Base-by-base conservation (phyloP, 768 basidiomycete species). In the Xerocomus brunneocitrinus region DNA sequence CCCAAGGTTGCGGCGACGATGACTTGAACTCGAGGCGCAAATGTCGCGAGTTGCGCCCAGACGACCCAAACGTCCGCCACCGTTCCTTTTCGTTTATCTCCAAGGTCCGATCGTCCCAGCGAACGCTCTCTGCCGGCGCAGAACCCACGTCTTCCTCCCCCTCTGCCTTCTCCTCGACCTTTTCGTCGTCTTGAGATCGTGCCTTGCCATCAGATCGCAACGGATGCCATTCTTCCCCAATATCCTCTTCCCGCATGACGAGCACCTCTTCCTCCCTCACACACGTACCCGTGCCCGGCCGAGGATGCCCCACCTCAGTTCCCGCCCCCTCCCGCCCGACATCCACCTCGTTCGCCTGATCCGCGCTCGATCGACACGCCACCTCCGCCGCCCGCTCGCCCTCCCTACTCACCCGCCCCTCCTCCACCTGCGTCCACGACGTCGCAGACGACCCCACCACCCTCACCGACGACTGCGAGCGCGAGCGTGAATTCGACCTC, bases 1-100 rank as follows among this genome's bases (percentile, higher is more conserved):
- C 86, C 88, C 88, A 89, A 14, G 81, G 81, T 57, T 81, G 81
- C 40, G 86, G 81, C 30, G 83, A 79, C 19, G 78, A 71, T 16
- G 75, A 65, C 56, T 77, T 77, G 49, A 79, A 67, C 62, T 80
- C 74, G 57, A 81, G 68, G 43, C 74, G 74, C 48, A 84, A 73
- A 66, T 79, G 77, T 34, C 77, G 74, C 36, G 71, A 53, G 25
- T 67, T 59, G 27, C 71, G 70, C 41, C 54, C 54, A 44, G 58
- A 22, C 22, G 58, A 56, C 39, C 58, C 50, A 38, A 59, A 56
- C 55, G 54, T 54, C 55, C 46, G 67, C 63, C 40, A 67, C 35
- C 46, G 62, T 47, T 47, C 66, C 60, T 67, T 73, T 56, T 69
- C 64, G 49, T 63, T 47, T 52, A 36, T 58, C 38, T 60, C 60